phyloP scores from a whole-genome alignment of 148 eudicot genomes.

The Mesembryanthemum crystallinum region DNA sequence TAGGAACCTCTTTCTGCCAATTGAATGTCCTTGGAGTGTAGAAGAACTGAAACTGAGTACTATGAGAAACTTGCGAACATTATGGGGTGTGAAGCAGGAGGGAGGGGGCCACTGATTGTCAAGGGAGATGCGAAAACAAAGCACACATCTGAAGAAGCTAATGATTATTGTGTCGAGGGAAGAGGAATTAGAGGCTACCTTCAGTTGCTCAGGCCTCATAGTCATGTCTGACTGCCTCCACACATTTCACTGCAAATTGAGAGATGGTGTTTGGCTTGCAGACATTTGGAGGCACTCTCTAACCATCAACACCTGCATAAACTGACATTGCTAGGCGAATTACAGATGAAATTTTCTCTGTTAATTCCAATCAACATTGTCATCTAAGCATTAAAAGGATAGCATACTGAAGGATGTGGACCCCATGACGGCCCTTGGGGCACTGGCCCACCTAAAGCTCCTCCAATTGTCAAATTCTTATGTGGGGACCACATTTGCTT shows the following conservation, averaged over 20 bases:
- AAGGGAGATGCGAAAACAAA: conserved; percentile 4
- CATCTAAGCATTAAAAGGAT: conserved; percentile 6
- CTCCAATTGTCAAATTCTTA: conserved; percentile 22
- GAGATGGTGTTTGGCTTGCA: neutral
- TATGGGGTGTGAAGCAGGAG: conserved; percentile 23
- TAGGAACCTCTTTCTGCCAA: conserved; percentile 24
- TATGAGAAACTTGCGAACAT: conserved; percentile 16
- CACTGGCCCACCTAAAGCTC: conserved; percentile 13
- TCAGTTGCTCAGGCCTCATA: neutral
- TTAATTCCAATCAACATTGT: conserved; percentile 14
- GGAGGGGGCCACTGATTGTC: neutral
- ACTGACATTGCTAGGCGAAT: conserved; percentile 6
- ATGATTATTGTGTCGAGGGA: neutral
- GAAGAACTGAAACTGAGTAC: conserved; percentile 7
- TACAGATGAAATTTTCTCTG: neutral
- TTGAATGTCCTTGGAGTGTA: conserved; percentile 16
- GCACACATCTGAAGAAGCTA: neutral
- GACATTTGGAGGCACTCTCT: neutral
- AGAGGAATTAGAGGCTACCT: neutral
- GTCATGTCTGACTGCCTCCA: neutral
- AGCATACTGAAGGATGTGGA: conserved; percentile 1
- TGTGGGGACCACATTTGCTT: neutral
- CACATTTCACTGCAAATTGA: conserved; percentile 18
- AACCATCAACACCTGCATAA: conserved; percentile 16
- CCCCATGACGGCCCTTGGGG: conserved; percentile 12